Percentiles rank a stretch among this genome's conserved stretches.
phyloP scores from a whole-genome alignment of 176 grass and related monocot species.

The Ensete ventricosum region DNA sequence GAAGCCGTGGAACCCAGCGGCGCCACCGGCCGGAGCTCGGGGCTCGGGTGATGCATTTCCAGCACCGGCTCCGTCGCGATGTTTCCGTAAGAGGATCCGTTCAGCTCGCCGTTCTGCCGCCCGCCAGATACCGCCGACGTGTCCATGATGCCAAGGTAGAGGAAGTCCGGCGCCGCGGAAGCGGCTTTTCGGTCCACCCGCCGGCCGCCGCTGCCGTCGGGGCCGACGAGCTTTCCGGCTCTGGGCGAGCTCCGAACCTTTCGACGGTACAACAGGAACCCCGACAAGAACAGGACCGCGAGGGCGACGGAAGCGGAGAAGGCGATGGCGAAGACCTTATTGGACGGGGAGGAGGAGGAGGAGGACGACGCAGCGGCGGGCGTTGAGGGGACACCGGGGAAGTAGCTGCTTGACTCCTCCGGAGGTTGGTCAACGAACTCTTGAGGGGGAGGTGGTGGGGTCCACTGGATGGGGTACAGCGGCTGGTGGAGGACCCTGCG shows the following conservation, averaged over 20 bases:
- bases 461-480: conserved; percentile 80
- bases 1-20: conserved; percentile 28
- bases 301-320: conserved; percentile 39
- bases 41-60: conserved; percentile 67
- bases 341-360: conserved; percentile 19
- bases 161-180: conserved; percentile 39
- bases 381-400: conserved; percentile 3
- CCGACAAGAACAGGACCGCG: conserved; percentile 20
- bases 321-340: conserved; percentile 24
- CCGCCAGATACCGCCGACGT: conserved; percentile 27
- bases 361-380: conserved; percentile 36
- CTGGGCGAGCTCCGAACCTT: conserved; percentile 18
- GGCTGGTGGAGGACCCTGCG: conserved; percentile 70
- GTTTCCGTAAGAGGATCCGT: conserved; percentile 76
- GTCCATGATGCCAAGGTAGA: conserved; percentile 70
- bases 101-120: conserved; percentile 29
- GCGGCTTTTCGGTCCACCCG: conserved; percentile 1
- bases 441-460: conserved; percentile 49
- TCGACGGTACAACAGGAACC: conserved; percentile 11
- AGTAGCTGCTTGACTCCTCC: conserved; percentile 29
- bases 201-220: conserved; percentile 23
- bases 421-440: conserved; percentile 31
- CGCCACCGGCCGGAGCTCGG: conserved; percentile 66
- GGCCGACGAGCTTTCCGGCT: conserved; percentile 50
- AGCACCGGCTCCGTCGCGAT: conserved; percentile 42